Conservation (phyloP, 495 filamentous ascomycete species). For the Penicillium cinerascens region DNA sequence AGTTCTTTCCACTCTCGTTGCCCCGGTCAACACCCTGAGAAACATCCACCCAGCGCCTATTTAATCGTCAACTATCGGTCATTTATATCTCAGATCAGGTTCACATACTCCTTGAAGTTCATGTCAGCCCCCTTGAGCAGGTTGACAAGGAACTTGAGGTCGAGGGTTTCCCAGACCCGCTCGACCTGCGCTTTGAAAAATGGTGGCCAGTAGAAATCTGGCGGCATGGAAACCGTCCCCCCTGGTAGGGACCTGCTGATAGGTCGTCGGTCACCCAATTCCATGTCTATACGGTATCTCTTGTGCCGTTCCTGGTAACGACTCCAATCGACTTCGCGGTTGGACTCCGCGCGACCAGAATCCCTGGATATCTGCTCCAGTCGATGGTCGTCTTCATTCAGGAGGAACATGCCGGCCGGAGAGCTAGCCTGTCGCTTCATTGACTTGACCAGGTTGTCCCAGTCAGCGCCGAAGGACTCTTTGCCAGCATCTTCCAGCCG, state of each 20-base stretch:
- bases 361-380: constrained; percentile 48
- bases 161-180: constrained; percentile 65
- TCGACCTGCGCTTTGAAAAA: constrained; percentile 48
- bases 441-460: constrained; percentile 25
- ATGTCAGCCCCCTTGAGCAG: constrained; percentile 50
- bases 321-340: constrained; percentile 47
- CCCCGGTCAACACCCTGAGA: constrained; percentile 74
- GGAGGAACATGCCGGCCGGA: constrained; percentile 60
- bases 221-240: constrained; percentile 42
- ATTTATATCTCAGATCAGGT: background rate
- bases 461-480: background rate
- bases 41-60: constrained; percentile 58
- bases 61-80: background rate
- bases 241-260: constrained; percentile 56
- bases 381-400: constrained; percentile 53
- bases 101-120: constrained; percentile 57
- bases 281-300: constrained; percentile 39
- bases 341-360: constrained; percentile 17
- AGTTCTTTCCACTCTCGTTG: constrained; percentile 36
- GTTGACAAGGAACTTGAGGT: constrained; percentile 56
- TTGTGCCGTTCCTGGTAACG: constrained; percentile 55
- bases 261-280: constrained; percentile 51
- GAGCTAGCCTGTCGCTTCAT: constrained; percentile 60
- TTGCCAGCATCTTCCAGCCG: constrained; percentile 29
- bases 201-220: constrained; percentile 53